Percentiles rank a stretch among this genome's conserved stretches.
phyloP scores from a whole-genome alignment of 2,329 filamentous ascomycete genomes.

The Colletotrichum chrysophilum region DNA sequence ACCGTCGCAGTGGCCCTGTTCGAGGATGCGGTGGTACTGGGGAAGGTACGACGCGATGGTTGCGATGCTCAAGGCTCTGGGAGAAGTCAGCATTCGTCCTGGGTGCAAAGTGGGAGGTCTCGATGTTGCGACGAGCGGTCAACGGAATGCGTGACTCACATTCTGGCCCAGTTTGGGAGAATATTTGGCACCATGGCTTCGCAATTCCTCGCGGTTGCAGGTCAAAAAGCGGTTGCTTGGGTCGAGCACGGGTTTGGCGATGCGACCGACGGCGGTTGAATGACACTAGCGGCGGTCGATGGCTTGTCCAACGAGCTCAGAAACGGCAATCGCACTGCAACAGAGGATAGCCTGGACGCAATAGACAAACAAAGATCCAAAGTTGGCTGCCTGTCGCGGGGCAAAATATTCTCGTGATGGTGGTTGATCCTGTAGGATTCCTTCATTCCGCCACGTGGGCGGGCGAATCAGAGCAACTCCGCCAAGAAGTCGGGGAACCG shows the following conservation, averaged over 20 bases:
- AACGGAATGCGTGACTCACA: not conserved
- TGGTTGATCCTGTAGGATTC: not conserved
- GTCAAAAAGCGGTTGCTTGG: not conserved
- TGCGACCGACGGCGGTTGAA: not conserved
- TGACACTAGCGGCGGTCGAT: not conserved
- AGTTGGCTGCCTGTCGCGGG: not conserved
- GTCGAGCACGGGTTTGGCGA: not conserved
- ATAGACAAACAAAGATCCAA: rapidly evolving
- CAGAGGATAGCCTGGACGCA: not conserved
- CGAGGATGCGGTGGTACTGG: not conserved
- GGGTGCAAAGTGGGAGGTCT: not conserved
- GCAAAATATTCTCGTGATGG: not conserved
- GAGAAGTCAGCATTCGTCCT: not conserved
- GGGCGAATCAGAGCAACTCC: not conserved
- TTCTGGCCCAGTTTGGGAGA: not conserved
- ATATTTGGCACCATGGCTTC: not conserved
- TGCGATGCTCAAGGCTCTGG: not conserved
- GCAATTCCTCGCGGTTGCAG: rapidly evolving
- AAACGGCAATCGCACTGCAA: not conserved
- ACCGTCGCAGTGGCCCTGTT: not conserved
- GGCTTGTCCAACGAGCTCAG: not conserved
- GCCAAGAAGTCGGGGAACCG: not conserved
- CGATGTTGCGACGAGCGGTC: not conserved
- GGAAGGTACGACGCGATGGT: not conserved
- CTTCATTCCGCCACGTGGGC: not conserved